Conservation (phyloP, 495 filamentous ascomycete species). For the Recurvomyces mirabilis region DNA sequence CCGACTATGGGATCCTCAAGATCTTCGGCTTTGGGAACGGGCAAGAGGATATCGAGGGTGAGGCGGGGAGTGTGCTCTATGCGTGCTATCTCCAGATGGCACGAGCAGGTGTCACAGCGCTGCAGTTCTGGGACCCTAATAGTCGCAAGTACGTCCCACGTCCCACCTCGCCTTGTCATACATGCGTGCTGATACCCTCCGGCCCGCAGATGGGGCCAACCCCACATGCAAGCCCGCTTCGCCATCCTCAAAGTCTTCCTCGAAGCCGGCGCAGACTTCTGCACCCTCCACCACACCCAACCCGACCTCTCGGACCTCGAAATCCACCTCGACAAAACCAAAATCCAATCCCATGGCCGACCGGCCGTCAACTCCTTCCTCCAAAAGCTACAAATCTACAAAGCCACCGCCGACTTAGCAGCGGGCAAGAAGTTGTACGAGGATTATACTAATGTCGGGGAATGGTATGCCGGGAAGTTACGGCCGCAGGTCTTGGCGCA, state of each 20-base stretch:
- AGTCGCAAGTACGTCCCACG: too few relatives aligned
- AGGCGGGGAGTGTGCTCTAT: conserved; percentile 78
- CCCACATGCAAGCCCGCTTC: conserved; percentile 80
- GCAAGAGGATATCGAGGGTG: conserved; percentile 51
- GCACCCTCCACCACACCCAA: conserved; percentile 60
- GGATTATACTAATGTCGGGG: conserved; percentile 68
- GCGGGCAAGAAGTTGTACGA: conserved; percentile 65
- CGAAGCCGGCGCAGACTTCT: conserved; percentile 70
- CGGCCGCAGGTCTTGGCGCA: conserved; percentile 68
- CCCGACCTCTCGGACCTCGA: conserved; percentile 70
- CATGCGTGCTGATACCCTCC: too few relatives aligned
- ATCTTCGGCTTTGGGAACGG: conserved; percentile 88
- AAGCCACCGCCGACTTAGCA: conserved; percentile 76
- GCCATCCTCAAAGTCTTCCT: conserved; percentile 83
- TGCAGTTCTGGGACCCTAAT: conserved; percentile 85
- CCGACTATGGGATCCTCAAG: conserved; percentile 76
- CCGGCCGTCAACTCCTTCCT: conserved; percentile 78
- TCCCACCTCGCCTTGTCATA: too few relatives aligned
- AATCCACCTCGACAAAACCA: conserved; percentile 67
- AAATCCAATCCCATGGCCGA: conserved; percentile 54
- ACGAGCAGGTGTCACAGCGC: conserved; percentile 66
- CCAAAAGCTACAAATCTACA: conserved; percentile 85
- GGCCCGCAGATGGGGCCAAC: conserved; percentile 40
- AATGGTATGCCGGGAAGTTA: conserved; percentile 68
- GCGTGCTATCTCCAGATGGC: conserved; percentile 85